Evolutionary conservation across 129 eudicot species (phyloP), one percentile per base, ranked within the genome.

Genomic region (Heracleum sosnowskyi): DNA sequence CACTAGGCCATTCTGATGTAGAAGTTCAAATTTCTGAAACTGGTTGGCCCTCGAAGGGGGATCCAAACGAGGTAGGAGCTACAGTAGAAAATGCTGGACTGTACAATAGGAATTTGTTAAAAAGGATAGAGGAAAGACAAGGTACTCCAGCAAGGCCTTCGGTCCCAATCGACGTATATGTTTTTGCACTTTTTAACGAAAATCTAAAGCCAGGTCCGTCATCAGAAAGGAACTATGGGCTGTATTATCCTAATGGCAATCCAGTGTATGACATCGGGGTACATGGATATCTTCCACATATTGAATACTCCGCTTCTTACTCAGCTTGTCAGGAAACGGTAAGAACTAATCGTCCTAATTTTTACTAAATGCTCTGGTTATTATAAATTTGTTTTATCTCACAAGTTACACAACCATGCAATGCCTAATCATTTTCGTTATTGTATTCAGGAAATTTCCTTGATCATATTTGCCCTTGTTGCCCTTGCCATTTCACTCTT

Each of bases 121-220:
- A 34, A 10, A 62, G 88, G 57, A 82, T 88, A 11, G 60, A 70
- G 41, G 76, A 79, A 71, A 80, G 49, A n/a, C 79, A 88, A 72
- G 85, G 88, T 34, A 88, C 92, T 20, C 92, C 92, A 26, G 96
- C 90, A 0, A 88, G 81, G 12, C 97, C 99, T 24, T 81, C 87
- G 0, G 84, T 80, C 13, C 99, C 97, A 7, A 73, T 96, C 46
- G 94, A 90, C 13, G 87, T 96, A 20, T 92, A 88, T 37, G 88
- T 96, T 44, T 96, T 96, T 84, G 99, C 99, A 15, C 97, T 96
- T 33, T 96, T 96, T 53, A 96, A 96, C 39, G 99, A 96, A 88
- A 84, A 96, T 84, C 42, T 86, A 46, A 96, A 96, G 87, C 69
- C 85, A 41, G 99, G 97, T 47, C 99, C 99, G 1, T 64, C 88